Base-by-base conservation (phyloP, 2,329 filamentous ascomycete genomes). In the Remersonia thermophila region DNA sequence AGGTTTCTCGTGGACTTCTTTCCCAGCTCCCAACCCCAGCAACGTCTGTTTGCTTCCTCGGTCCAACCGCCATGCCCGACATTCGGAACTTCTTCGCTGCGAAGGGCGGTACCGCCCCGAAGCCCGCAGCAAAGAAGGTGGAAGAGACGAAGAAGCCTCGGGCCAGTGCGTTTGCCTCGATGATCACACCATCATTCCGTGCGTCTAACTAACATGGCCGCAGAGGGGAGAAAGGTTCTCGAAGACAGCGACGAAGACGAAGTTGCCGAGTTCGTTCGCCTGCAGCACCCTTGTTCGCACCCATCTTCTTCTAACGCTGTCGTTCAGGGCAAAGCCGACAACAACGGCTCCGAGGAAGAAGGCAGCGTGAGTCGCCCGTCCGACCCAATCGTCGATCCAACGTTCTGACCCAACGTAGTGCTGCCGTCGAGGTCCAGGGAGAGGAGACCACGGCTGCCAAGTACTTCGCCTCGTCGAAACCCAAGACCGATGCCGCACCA, bases 81-180 rank as follows among this genome's bases (percentile, higher is more conserved):
- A 96, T 95, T 52, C 73, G 87, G 53, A 85, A 70, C 50, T 96
- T 95, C 61, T 95, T 96, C 64, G 77, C 80, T 37, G 76, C 81
- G 42, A 86, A 86, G 57, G 73, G 75, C 35, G 69, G 71, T 45
- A 66, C 70, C 48, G 62, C 69, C 30, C 59, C 66, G 32, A 66
- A 71, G 48, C 60, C 65, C 26, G 49, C 59, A 9, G 47, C 60
- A 3, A 67, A 65, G 53, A 66, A 68, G 51, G 20, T 23, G 5
- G 54, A 54, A 28, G 64, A 65, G 39, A 60, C 58, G 33, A 65
- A 66, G 42, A 62, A 58, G 42, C 59, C 62, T 42, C 60, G 67
- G 43, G 52, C 55, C 42, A 71, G 65, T 69, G 51, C 36, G 66
- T 52, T 5, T 15, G 4, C 13, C 7, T n/a, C 5, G 11, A 11